Conservation (phyloP, 805 yeast species). For the Torulaspora maleeae region DNA sequence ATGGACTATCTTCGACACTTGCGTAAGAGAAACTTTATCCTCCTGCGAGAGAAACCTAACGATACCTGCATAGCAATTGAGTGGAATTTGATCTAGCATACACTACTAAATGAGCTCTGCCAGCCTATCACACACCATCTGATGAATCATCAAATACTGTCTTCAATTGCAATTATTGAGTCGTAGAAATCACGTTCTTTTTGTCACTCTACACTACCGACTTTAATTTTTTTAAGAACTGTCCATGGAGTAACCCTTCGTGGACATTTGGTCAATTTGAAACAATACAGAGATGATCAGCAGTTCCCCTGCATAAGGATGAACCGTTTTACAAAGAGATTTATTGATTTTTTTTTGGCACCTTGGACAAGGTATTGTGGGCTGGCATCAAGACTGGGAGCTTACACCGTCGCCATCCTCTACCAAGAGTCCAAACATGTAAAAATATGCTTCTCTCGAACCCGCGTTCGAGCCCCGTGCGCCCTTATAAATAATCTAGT, state of each 20-base stretch:
- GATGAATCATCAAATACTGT: neutral
- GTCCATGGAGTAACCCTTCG: conserved; percentile 28
- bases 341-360: conserved; percentile 70
- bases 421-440: neutral
- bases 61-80: conserved; percentile 21
- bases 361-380: no score
- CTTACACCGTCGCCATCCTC: no score
- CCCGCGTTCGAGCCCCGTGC: conserved; percentile 4
- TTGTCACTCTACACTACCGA: neutral
- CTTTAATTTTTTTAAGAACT: no score
- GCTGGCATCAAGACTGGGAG: no score
- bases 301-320: conserved; percentile 99
- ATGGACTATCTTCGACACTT: conserved; percentile 21
- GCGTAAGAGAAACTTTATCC: conserved; percentile 27
- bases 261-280: conserved; percentile 99
- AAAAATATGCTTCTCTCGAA: neutral
- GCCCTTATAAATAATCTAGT: conserved; percentile 15
- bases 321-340: conserved; percentile 99
- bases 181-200: neutral
- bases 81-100: conserved; percentile 27
- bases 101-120: neutral
- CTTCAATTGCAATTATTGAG: neutral
- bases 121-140: neutral
- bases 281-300: conserved; percentile 99
- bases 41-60: conserved; percentile 20